phyloP scores from a whole-genome alignment of 306 rosid genomes.

The Acmispon strigosus region DNA sequence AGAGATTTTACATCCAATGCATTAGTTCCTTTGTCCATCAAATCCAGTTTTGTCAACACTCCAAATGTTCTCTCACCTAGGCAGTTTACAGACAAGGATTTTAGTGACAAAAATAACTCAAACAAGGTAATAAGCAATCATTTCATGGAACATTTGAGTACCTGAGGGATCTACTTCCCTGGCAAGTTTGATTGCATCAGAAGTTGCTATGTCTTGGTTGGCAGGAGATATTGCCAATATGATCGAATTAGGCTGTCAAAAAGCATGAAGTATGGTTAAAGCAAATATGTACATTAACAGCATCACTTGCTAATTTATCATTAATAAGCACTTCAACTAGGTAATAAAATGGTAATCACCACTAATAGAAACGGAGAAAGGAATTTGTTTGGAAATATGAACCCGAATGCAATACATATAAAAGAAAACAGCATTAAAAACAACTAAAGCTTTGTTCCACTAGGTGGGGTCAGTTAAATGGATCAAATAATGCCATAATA shows the following conservation, averaged over 20 bases:
- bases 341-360: not conserved
- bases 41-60: constrained; percentile 84
- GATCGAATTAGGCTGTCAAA: constrained; percentile 72
- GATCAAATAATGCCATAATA: not conserved
- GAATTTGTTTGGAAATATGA: not conserved
- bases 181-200: constrained; percentile 88
- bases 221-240: constrained; percentile 93
- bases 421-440: not conserved
- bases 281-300: not conserved
- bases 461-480: not conserved
- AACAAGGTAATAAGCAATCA: not conserved
- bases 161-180: constrained; percentile 90
- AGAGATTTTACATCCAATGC: constrained; percentile 63
- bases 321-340: constrained; percentile 1
- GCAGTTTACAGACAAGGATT: constrained; percentile 23
- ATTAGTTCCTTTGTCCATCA: constrained; percentile 95
- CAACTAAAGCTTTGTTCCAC: not conserved
- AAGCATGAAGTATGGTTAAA: constrained; percentile 12
- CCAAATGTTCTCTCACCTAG: constrained; percentile 88
- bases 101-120: not conserved
- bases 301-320: not conserved
- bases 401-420: not conserved
- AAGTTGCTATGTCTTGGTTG: constrained; percentile 93
- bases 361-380: not conserved
- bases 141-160: constrained; percentile 12